Percentiles rank a stretch among this genome's conserved stretches.
Conservation (phyloP, 1,284 basidiomycete genomes). For the Trametes pubescens region DNA sequence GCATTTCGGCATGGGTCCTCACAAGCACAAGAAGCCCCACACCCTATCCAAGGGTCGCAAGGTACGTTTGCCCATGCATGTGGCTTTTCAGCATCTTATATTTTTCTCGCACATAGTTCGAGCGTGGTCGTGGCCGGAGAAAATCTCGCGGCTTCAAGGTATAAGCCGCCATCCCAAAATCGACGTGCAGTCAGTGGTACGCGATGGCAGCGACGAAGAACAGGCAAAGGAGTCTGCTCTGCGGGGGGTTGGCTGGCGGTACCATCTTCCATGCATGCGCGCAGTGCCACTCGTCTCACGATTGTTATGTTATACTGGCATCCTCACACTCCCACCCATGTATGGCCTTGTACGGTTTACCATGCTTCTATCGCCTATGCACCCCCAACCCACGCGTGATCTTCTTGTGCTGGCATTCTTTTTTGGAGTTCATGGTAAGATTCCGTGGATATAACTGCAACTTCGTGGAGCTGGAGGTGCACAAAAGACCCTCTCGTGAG, state of each 20-base stretch:
- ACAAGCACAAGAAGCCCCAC: slow-evolving; percentile 96
- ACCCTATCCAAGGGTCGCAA: slow-evolving; percentile 97
- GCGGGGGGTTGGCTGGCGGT: slow-evolving; percentile 36
- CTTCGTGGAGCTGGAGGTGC: too few relatives aligned
- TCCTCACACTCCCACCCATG: slow-evolving; percentile 28
- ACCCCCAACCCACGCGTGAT: slow-evolving; percentile 1
- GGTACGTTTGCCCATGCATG: slow-evolving; percentile 46
- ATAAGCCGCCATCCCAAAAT: slow-evolving; percentile 52
- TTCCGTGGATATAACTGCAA: too few relatives aligned
- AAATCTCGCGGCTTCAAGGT: slow-evolving; percentile 93
- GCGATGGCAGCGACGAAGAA: slow-evolving; percentile 22
- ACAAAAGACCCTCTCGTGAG: too few relatives aligned
- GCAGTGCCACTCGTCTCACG: slow-evolving; percentile 31
- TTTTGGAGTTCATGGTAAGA: not conserved
- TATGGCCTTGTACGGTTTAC: slow-evolving; percentile 36
- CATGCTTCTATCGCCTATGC: slow-evolving; percentile 36
- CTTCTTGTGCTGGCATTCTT: too few relatives aligned
- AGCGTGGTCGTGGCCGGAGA: slow-evolving; percentile 92
- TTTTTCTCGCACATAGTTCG: slow-evolving; percentile 67
- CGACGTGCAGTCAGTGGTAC: slow-evolving; percentile 37
- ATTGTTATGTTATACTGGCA: slow-evolving; percentile 37
- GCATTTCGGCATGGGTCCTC: slow-evolving; percentile 96
- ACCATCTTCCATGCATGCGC: slow-evolving; percentile 36
- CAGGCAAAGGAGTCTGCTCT: slow-evolving; percentile 30
- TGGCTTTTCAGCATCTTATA: slow-evolving; percentile 12